Evolutionary conservation across 2,329 filamentous ascomycete species (phyloP).

Genomic region (Fusarium sp.): DNA sequence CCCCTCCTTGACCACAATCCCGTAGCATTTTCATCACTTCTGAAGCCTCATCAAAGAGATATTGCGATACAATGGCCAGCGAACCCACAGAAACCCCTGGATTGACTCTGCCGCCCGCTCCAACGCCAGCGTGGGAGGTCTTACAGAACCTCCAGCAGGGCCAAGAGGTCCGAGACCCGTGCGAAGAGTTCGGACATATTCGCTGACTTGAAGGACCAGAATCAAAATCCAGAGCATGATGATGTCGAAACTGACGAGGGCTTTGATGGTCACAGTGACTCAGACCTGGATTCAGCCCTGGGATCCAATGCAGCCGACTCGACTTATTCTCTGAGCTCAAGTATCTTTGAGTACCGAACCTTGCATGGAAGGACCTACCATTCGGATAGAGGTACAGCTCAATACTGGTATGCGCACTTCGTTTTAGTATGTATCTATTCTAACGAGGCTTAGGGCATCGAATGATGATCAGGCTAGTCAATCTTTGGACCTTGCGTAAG

Average conservation of each 20-base stretch:
- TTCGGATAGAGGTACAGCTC: conserved; percentile 1
- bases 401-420: neutral
- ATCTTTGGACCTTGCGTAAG: conserved; percentile 12
- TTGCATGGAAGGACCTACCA: conserved; percentile 11
- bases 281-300: conserved; percentile 7
- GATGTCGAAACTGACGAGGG: neutral
- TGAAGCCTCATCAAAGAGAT: rapidly evolving
- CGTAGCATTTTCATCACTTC: rapidly evolving
- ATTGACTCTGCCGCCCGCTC: neutral
- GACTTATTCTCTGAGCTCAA: conserved; percentile 4
- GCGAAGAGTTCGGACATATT: rapidly evolving
- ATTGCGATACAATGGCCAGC: neutral
- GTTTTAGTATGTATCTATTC: rapidly evolving
- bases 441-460: neutral
- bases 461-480: conserved; percentile 15
- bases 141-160: conserved; percentile 1
- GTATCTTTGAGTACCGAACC: conserved; percentile 10
- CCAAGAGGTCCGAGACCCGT: neutral
- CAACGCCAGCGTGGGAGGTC: conserved; percentile 13
- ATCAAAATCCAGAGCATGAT: neutral
- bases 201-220: neutral
- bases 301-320: conserved; percentile 10
- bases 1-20: neutral
- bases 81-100: neutral
- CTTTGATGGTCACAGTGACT: neutral